These are phyloP conservation scores for Streptanthus diversifolius DNA, from an alignment of 345 rosid species.

Conservation along the genomic window DNA sequence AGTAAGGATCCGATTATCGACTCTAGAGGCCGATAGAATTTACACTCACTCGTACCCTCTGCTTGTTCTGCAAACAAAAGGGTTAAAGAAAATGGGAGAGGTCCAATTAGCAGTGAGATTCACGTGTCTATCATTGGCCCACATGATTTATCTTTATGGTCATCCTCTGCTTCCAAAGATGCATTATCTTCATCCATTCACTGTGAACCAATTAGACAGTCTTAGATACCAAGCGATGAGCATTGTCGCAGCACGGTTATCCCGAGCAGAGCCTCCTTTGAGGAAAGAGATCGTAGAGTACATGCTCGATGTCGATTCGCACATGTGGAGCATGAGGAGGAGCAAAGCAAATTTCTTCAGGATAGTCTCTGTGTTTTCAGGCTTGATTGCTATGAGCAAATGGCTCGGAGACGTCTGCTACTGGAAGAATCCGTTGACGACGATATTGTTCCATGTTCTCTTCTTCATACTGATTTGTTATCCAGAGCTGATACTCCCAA, in stretches of 20 bases:
- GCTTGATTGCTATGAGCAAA: slow-evolving; percentile 54
- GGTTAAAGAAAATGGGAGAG: slow-evolving; percentile 88
- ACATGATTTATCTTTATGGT: slow-evolving; percentile 66
- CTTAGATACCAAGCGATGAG: slow-evolving; percentile 77
- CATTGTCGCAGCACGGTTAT: slow-evolving; percentile 65
- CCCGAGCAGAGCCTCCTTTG: slow-evolving; percentile 78
- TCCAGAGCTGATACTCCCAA: slow-evolving; percentile 79
- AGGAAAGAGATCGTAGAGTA: slow-evolving; percentile 85
- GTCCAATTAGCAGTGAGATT: slow-evolving; percentile 73
- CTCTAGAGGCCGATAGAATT: slow-evolving; percentile 64
- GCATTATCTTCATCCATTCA: slow-evolving; percentile 84
- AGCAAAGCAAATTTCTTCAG: slow-evolving; percentile 72
- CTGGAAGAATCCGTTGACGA: slow-evolving; percentile 75
- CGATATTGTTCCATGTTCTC: slow-evolving; percentile 64
- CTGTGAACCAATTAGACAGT: slow-evolving; percentile 76
- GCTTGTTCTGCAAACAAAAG: slow-evolving; percentile 59
- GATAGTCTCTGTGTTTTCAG: slow-evolving; percentile 66
- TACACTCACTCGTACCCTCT: slow-evolving; percentile 81
- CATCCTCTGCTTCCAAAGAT: slow-evolving; percentile 81
- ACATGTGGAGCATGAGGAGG: slow-evolving; percentile 65
- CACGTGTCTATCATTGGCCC: slow-evolving; percentile 67
- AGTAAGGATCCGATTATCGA: slow-evolving; percentile 70
- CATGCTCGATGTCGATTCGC: slow-evolving; percentile 92
- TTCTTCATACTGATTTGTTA: slow-evolving; percentile 73
- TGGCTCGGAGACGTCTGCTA: slow-evolving; percentile 72